These are phyloP conservation scores for Clavispora fructus DNA, from an alignment of 805 yeast species.

Conservation along the genomic window DNA sequence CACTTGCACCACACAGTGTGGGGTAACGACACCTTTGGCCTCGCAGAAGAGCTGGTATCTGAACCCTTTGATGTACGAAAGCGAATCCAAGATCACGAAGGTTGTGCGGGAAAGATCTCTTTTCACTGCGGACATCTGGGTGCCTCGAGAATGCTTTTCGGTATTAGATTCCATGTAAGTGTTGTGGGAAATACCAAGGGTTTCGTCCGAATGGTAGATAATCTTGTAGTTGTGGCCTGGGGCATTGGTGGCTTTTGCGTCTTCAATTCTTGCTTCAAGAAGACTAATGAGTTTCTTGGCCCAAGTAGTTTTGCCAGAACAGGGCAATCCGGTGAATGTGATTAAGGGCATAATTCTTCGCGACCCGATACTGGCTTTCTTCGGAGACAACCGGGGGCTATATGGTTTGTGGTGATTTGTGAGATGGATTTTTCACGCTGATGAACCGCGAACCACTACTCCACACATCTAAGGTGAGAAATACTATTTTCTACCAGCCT, in stretches of 20 bases:
- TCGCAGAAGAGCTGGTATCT: slow-evolving; percentile 93
- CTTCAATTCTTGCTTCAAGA: slow-evolving; percentile 43
- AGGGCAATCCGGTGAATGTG: slow-evolving; percentile 78
- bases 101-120: slow-evolving; percentile 64
- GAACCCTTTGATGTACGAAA: slow-evolving; percentile 90
- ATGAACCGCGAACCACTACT: background rate
- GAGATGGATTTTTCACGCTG: background rate
- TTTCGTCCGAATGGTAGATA: slow-evolving; percentile 70
- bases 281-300: slow-evolving; percentile 50
- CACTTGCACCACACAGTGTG: slow-evolving; percentile 78
- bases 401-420: too few species aligned
- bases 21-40: slow-evolving; percentile 76
- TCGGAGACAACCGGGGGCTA: too few species aligned
- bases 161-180: slow-evolving; percentile 65
- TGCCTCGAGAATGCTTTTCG: slow-evolving; percentile 80
- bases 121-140: slow-evolving; percentile 84
- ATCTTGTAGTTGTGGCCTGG: slow-evolving; percentile 57
- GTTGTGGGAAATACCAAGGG: slow-evolving; percentile 63
- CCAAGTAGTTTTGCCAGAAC: slow-evolving; percentile 76
- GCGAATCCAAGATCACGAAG: slow-evolving; percentile 79
- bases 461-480: background rate
- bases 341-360: slow-evolving; percentile 72
- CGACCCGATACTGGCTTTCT: background rate
- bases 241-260: slow-evolving; percentile 30
- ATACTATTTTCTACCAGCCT: background rate